These are phyloP conservation scores for Zalaria obscura DNA, from an alignment of 2,329 filamentous ascomycete genomes.

Conservation along the genomic window DNA sequence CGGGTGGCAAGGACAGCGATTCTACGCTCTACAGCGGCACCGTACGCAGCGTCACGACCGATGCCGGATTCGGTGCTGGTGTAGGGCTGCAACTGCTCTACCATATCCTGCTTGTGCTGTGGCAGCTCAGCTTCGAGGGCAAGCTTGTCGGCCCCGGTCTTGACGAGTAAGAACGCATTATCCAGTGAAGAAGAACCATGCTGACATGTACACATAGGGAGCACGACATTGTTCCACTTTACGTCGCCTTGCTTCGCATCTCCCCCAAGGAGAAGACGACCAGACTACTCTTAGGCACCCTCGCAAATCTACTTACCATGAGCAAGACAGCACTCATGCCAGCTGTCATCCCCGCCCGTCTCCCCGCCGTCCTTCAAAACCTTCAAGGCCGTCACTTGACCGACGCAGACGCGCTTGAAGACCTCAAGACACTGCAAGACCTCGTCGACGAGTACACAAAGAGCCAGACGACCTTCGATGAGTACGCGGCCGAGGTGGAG, in stretches of 20 bases:
- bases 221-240: constrained; percentile 81
- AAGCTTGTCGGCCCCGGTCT: constrained; percentile 59
- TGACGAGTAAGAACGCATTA: constrained; percentile 52
- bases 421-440: constrained; percentile 30
- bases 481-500: constrained; percentile 67
- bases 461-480: constrained; percentile 52
- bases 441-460: constrained; percentile 77
- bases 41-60: constrained; percentile 44
- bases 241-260: constrained; percentile 79
- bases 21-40: constrained; percentile 38
- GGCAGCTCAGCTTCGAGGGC: constrained; percentile 90
- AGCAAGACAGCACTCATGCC: constrained; percentile 59
- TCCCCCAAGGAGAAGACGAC: constrained; percentile 98
- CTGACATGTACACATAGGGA: constrained; percentile 43
- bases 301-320: constrained; percentile 72
- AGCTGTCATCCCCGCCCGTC: constrained; percentile 69
- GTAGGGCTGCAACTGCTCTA: constrained; percentile 89
- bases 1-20: constrained; percentile 58
- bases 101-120: constrained; percentile 81
- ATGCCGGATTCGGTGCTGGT: constrained; percentile 51
- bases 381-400: constrained; percentile 37
- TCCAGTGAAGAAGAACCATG: constrained; percentile 6
- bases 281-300: constrained; percentile 73
- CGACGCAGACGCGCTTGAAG: constrained; percentile 38
- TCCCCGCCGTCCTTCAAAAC: constrained; percentile 50